A percentile compares a stretch with the other conserved stretches of the same genome.
Evolutionary conservation across 768 basidiomycete species (phyloP).

Genomic region (Ephemerocybe angulata): DNA sequence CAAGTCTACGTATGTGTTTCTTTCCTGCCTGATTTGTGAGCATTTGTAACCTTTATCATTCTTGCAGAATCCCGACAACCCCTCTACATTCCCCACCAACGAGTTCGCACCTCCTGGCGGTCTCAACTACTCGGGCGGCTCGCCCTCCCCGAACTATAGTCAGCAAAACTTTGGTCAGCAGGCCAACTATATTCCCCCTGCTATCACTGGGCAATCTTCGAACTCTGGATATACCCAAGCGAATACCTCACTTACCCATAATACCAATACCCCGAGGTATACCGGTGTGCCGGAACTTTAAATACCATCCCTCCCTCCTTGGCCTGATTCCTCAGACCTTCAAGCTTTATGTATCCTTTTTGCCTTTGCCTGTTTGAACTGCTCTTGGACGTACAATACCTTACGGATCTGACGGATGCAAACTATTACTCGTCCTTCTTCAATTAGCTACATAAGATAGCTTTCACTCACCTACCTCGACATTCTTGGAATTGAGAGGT

Average conservation of each 20-base stretch:
- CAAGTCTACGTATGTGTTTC: constrained; percentile 36
- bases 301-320: constrained; percentile 7
- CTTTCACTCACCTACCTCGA: too few relatives aligned
- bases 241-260: constrained; percentile 6
- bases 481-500: too few relatives aligned
- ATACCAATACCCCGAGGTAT: constrained; percentile 14
- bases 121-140: background rate
- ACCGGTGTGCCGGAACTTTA: background rate
- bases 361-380: too few relatives aligned
- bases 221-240: constrained; percentile 1
- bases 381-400: too few relatives aligned
- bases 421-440: too few relatives aligned
- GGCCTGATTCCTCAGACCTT: background rate
- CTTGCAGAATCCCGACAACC: constrained; percentile 36
- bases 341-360: background rate
- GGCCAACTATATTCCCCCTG: constrained; percentile 1
- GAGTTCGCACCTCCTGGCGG: constrained; percentile 10
- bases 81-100: constrained; percentile 36
- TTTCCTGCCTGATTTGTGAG: background rate
- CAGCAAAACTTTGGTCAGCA: background rate
- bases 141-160: constrained; percentile 1
- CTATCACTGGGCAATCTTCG: constrained; percentile 3
- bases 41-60: background rate
- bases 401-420: too few relatives aligned
- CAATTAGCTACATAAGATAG: too few relatives aligned